Evolutionary conservation across 768 basidiomycete genomes (phyloP), one percentile per base, ranked within the genome.

Genomic region (Dentipellis sp.): DNA sequence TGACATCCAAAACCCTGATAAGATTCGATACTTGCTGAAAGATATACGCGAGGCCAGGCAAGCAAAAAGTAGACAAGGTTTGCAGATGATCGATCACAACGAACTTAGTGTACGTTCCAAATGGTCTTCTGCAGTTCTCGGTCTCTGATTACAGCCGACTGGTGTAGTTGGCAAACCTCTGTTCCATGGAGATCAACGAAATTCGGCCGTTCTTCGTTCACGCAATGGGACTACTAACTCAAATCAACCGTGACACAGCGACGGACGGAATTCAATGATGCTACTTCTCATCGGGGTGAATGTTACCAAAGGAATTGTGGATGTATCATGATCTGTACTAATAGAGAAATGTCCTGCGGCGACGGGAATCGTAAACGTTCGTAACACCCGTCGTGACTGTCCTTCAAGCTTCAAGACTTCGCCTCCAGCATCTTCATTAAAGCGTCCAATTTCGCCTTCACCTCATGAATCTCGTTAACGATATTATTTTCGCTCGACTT

Each of bases 31-130:
- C 5, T 71, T 98, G 2, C 78, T 98, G 17, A 94, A 98, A 68
- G 94, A 97, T 66, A 75, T 98, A n/a, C 86, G 94, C 11, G 94
- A 98, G 73, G 91, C 91, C 11, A 80, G 97, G 39, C 95, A 97
- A 68, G 88, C 94, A 8, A 99, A 99, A 67, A 86, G 89, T 71
- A 74, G 94, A 58, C 82, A 88, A 54, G 94, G 94, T 76, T 72
- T 98, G 2, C 76, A 78, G 58, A 81, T 80, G 57, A 75, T 97
- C 29, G 89, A 94, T 67, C 80, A 90, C 65, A 87, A 82, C 60
- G 88, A 90, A 67, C 77, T 93, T 23, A 83, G 82, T 70, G 91
- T 91, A 68, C 42, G 84, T 71, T 7, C 35, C 34, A 3, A 29
- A 6, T 29, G 29, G 36, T 36, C 17, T 38, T 48, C 34, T 56